These are phyloP conservation scores for Ustilago esculenta DNA, from an alignment of 1,284 basidiomycete species.

Conservation along the genomic window DNA sequence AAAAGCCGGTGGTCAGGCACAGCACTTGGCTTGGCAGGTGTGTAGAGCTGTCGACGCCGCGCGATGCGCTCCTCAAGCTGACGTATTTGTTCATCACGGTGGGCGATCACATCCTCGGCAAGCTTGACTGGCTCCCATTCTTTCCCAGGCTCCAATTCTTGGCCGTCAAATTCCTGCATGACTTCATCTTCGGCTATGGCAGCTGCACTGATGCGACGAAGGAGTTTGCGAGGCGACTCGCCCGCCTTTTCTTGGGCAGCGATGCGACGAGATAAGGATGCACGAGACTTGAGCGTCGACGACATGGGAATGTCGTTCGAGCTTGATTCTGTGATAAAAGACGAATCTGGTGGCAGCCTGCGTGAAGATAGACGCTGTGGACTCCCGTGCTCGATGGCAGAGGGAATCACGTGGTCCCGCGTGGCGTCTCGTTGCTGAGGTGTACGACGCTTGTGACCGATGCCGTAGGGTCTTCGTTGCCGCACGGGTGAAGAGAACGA, in stretches of 20 bases:
- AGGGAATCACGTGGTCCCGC: slow-evolving; percentile 20
- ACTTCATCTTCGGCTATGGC: slow-evolving; percentile 52
- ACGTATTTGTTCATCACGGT: slow-evolving; percentile 43
- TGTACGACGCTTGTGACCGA: not conserved
- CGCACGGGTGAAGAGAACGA: slow-evolving; percentile 19
- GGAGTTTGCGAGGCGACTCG: slow-evolving; percentile 54
- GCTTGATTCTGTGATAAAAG: slow-evolving; percentile 31
- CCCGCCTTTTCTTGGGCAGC: slow-evolving; percentile 18
- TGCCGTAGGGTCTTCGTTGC: not conserved
- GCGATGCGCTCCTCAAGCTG: slow-evolving; percentile 43
- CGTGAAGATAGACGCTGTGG: slow-evolving; percentile 33
- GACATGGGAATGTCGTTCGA: slow-evolving; percentile 42
- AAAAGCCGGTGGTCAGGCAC: not conserved
- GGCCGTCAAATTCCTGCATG: slow-evolving; percentile 28
- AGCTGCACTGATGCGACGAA: slow-evolving; percentile 52
- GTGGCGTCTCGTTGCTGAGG: not conserved
- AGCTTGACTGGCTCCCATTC: slow-evolving; percentile 12
- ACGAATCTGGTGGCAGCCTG: slow-evolving; percentile 34
- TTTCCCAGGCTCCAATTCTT: not conserved
- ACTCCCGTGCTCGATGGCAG: slow-evolving; percentile 27
- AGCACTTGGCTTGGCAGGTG: slow-evolving; percentile 9
- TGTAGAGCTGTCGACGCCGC: slow-evolving; percentile 19
- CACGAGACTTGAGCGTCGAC: slow-evolving; percentile 42
- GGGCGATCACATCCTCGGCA: slow-evolving; percentile 20
- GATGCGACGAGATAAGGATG: slow-evolving; percentile 29